Base-by-base conservation (phyloP, 2,329 filamentous ascomycete species). In the Laburnicola sp. region DNA sequence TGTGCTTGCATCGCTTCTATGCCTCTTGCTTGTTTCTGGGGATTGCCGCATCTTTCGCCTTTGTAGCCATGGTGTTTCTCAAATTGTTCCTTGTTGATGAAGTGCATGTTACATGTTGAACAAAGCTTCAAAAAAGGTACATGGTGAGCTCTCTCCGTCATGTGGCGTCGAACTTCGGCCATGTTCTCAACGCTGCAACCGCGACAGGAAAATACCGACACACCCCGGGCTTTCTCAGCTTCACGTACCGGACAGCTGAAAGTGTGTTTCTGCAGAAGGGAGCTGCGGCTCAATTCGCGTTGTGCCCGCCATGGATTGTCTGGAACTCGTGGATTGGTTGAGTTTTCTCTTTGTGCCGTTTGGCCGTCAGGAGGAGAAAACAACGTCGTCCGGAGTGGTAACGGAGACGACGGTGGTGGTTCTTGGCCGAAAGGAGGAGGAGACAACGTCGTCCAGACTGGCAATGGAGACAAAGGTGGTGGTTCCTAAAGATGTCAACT, bases 61-160 rank as follows among this genome's bases (percentile, higher is more conserved):
- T 37, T 28, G 4, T 31, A 4, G 8, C 49, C 49, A 10, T 51
- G 50, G 0, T 32, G 4, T 4, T 11, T n/a, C 10, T 55, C 37
- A 10, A 51, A 58, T 6, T 16, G 30, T 0, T 26, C 3, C 11
- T 45, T 27, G 22, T 60, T 43, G 2, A 56, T 25, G 5, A 57
- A 28, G 22, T 58, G 47, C 7, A 56, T 22, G 0, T 60, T 59
- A 2, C 59, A 62, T 0, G 57, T 60, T 4, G 5, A 34, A 16
- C 58, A 58, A 1, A 58, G 40, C 9, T 42, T n/a, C 3, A 59
- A 31, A 11, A 57, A 59, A 2, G 26, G 10, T 9, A 57, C 4
- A 10, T 59, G 57, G 4, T 36, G 50, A 8, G 27, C 38, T 4
- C 42, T 11, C 10, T 26, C 25, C 4, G 7, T 43, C 23, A 58